phyloP scores from a whole-genome alignment of 768 basidiomycete genomes.

The Melanogaster broomeanus region DNA sequence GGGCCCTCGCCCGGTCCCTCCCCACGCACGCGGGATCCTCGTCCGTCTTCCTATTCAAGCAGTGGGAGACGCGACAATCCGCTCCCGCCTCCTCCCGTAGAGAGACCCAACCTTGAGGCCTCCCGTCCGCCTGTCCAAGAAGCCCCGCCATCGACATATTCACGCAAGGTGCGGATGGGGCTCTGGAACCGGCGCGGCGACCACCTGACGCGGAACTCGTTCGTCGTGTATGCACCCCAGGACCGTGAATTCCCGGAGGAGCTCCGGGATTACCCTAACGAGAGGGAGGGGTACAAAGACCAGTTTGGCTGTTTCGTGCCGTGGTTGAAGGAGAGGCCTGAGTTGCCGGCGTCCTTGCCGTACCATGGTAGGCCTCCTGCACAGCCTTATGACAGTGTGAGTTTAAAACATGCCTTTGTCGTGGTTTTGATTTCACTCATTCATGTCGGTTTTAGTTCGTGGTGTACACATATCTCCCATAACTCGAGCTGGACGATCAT shows the following conservation, averaged over 20 bases:
- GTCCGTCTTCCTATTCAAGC: slow-evolving; percentile 1
- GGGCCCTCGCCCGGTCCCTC: slow-evolving; percentile 3
- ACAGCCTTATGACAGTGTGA: slow-evolving; percentile 57
- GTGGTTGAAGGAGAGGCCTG: slow-evolving; percentile 48
- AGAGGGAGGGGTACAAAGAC: slow-evolving; percentile 56
- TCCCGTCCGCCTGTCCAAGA: slow-evolving; percentile 30
- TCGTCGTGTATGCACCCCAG: slow-evolving; percentile 67
- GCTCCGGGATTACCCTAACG: slow-evolving; percentile 57
- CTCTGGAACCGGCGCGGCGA: slow-evolving; percentile 81
- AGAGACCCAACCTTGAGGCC: slow-evolving; percentile 22
- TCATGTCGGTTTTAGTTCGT: slow-evolving; percentile 35
- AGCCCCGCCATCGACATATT: slow-evolving; percentile 29
- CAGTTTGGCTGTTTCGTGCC: slow-evolving; percentile 45
- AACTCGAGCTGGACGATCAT: neutral
- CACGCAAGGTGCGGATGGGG: slow-evolving; percentile 49
- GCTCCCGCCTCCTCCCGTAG: slow-evolving; percentile 30
- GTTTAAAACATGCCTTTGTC: slow-evolving; percentile 14
- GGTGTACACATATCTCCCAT: slow-evolving; percentile 37
- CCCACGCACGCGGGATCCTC: neutral
- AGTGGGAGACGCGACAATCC: slow-evolving; percentile 25
- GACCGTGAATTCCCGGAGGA: slow-evolving; percentile 59
- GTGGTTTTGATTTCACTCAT: neutral
- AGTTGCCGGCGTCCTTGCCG: slow-evolving; percentile 66
- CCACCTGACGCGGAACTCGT: slow-evolving; percentile 55
- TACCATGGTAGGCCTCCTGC: slow-evolving; percentile 51